These are phyloP conservation scores for Triticum urartu DNA, from an alignment of 176 grass and related monocot species.

Conservation along the genomic window DNA sequence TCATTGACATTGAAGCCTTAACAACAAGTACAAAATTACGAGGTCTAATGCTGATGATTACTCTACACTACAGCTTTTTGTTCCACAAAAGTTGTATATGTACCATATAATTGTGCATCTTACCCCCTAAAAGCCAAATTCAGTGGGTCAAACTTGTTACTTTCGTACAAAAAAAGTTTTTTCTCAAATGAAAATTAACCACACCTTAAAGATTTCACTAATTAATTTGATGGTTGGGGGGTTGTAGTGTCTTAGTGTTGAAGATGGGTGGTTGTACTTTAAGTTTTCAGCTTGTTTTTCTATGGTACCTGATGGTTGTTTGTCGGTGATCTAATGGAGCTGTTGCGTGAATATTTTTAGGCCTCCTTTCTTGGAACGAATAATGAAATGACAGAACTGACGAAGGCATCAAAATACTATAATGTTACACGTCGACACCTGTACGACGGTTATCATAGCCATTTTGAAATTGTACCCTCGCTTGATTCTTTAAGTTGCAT, in stretches of 20 bases:
- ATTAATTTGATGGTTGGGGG: neutral
- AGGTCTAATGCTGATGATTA: neutral
- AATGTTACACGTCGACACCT: conserved; percentile 33
- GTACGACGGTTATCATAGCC: conserved; percentile 19
- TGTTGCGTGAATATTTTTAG: conserved; percentile 29
- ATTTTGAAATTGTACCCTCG: neutral
- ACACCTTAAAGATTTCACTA: neutral
- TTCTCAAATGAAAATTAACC: neutral
- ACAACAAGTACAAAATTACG: neutral
- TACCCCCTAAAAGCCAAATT: neutral
- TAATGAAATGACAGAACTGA: conserved; percentile 27
- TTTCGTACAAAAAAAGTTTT: neutral
- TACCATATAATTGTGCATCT: neutral
- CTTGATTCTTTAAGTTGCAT: neutral
- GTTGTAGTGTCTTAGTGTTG: neutral
- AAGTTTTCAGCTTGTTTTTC: conserved; percentile 21
- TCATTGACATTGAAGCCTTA: neutral
- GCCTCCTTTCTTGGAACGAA: conserved; percentile 26
- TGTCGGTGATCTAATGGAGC: conserved; percentile 41
- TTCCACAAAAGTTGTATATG: neutral
- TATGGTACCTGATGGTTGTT: conserved; percentile 35
- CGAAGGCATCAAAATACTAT: conserved; percentile 24
- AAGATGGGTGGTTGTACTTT: conserved; percentile 34
- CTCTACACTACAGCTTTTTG: neutral
- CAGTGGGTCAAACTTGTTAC: neutral